phyloP scores from a whole-genome alignment of 2,329 filamentous ascomycete genomes.

The Dryadomyces quercivorus region DNA sequence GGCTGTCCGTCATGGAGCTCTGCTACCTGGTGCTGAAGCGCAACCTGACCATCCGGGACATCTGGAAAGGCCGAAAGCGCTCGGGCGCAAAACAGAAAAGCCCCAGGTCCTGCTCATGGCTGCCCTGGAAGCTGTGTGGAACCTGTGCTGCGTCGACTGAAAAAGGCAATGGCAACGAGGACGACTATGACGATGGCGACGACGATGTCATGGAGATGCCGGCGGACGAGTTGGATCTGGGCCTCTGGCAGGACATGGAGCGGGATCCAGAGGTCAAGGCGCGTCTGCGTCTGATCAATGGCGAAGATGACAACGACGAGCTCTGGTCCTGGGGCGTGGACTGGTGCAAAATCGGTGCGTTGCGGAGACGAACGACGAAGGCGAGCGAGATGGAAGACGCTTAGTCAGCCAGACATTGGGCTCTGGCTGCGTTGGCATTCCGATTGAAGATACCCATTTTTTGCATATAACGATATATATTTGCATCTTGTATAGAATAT shows the following conservation, averaged over 20 bases:
- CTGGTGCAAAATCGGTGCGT: neutral
- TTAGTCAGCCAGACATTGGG: too few species aligned
- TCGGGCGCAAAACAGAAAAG: neutral
- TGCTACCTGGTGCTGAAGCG: slow-evolving; percentile 35
- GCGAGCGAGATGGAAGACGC: neutral
- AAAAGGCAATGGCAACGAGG: neutral
- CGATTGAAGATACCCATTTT: too few species aligned
- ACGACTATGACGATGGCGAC: slow-evolving; percentile 8
- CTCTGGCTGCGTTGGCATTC: too few species aligned
- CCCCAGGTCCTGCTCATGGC: slow-evolving; percentile 3
- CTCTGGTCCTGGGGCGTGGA: slow-evolving; percentile 4
- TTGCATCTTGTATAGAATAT: too few species aligned
- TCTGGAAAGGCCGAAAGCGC: slow-evolving; percentile 24
- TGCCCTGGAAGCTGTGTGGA: slow-evolving; percentile 7
- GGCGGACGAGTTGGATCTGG: slow-evolving; percentile 34
- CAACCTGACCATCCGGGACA: slow-evolving; percentile 29
- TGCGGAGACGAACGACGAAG: neutral
- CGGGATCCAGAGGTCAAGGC: slow-evolving; percentile 32
- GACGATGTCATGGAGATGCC: slow-evolving; percentile 20
- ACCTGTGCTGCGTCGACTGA: neutral
- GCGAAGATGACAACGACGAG: slow-evolving; percentile 18
- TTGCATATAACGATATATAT: too few species aligned
- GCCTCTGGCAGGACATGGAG: slow-evolving; percentile 48
- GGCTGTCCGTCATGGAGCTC: slow-evolving; percentile 53
- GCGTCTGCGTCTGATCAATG: slow-evolving; percentile 28